Evolutionary conservation across 164 flowering plant genomes (phyloP), one percentile per base, ranked within the genome.

Genomic region (Berberis thunbergii): DNA sequence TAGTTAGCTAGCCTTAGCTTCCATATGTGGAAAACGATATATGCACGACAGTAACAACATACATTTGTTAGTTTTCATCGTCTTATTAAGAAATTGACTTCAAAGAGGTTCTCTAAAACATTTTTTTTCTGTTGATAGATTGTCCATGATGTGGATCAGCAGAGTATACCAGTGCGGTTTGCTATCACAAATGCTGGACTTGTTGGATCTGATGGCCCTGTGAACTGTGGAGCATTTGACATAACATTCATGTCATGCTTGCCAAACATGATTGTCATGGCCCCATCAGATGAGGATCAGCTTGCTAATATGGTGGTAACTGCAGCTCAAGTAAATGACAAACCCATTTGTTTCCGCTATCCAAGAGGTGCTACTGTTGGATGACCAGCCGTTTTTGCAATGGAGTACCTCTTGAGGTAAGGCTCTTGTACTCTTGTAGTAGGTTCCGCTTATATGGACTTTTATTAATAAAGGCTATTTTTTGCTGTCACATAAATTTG

Each of bases 241-340:
- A 80, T 92, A 71, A 76, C 98, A 49, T 83, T 80, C 72, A 87
- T 89, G 95, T 83, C 98, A 62, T 89, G 96, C 72, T 84, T 92
- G 77, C 98, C 98, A 58, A 92, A 92, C 80, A 92, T 92, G 96
- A 83, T 92, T 61, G 96, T 85, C 74, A 92, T 92, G 98, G 96
- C 98, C 67, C 98, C 98, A 13, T 78, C 96, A 4, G 80, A 87
- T 77, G 91, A 87, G 72, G 80, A 78, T 69, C 95, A 92, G 79
- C 89, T 92, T 55, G 79, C 80, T 62, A 73, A 77, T 80, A 89
- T 92, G 98, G 96, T 92, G 64, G 90, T 81, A 49, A 87, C 96
- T 69, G 95, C 95, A 49, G 88, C 83, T 46, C 67, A 65, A 13
- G 74, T 89, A 62, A 74, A 84, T 76, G 96, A 92, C 64, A 69